Conservation (phyloP, 768 basidiomycete genomes). For the Tylopilus intermedius region DNA sequence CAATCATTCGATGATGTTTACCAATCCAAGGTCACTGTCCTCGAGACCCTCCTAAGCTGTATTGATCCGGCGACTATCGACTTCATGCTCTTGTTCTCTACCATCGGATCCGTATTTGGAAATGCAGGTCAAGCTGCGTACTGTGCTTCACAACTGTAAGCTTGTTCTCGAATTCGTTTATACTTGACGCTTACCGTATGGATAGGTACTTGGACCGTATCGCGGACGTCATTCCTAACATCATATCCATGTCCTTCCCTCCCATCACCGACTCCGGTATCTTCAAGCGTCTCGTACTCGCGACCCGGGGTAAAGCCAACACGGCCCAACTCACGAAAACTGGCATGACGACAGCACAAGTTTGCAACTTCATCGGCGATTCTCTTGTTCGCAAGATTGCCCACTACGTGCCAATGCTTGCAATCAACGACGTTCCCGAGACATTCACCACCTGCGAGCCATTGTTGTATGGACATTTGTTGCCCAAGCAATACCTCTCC, state of each 20-base stretch:
- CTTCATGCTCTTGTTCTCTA: conserved; percentile 33
- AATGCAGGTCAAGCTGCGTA: conserved; percentile 24
- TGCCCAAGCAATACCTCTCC: conserved; percentile 21
- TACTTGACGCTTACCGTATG: background rate
- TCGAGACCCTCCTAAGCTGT: conserved; percentile 15
- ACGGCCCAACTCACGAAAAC: conserved; percentile 28
- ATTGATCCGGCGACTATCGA: conserved; percentile 21
- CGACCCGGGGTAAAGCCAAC: conserved; percentile 26
- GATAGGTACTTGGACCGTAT: conserved; percentile 31
- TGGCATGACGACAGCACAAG: conserved; percentile 30
- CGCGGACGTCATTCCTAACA: conserved; percentile 27
- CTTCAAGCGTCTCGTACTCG: conserved; percentile 29
- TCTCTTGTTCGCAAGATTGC: conserved; percentile 26
- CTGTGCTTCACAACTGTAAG: conserved; percentile 21
- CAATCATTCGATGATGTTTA: conserved; percentile 27
- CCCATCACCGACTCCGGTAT: conserved; percentile 33
- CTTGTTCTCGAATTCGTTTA: background rate
- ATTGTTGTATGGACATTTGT: conserved; percentile 23
- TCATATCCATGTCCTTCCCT: conserved; percentile 32
- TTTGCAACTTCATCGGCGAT: conserved; percentile 31
- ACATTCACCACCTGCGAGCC: conserved; percentile 27
- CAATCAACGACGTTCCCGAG: conserved; percentile 21
- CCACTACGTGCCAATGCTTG: conserved; percentile 29
- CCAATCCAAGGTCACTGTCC: conserved; percentile 20
- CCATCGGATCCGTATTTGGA: conserved; percentile 32